A percentile compares a stretch with the other conserved stretches of the same genome.
These are phyloP conservation scores for Mycogone perniciosa DNA, from an alignment of 2,329 filamentous ascomycete species.

Conservation along the genomic window DNA sequence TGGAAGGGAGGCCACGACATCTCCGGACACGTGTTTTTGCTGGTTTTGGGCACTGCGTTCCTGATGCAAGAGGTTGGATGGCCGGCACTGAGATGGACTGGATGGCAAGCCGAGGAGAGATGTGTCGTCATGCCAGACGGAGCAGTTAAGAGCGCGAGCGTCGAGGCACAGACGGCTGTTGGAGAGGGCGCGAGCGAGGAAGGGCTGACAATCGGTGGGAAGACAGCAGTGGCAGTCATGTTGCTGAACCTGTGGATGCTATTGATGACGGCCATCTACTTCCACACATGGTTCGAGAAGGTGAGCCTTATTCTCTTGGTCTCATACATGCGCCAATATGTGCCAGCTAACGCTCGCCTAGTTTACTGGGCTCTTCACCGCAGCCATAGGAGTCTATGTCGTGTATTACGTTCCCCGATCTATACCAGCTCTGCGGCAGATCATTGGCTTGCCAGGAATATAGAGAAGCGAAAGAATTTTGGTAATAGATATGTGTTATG, in stretches of 20 bases:
- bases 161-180: slow-evolving; percentile 33
- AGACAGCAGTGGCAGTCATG: slow-evolving; percentile 58
- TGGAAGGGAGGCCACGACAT: slow-evolving; percentile 97
- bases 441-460: slow-evolving; percentile 47
- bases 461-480: slow-evolving; percentile 19
- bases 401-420: slow-evolving; percentile 49
- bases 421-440: slow-evolving; percentile 37
- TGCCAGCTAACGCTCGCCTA: slow-evolving; percentile 25
- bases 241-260: slow-evolving; percentile 88
- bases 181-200: slow-evolving; percentile 20
- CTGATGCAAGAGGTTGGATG: slow-evolving; percentile 72
- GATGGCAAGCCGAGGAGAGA: slow-evolving; percentile 51
- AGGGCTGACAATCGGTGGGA: slow-evolving; percentile 40
- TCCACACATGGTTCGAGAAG: slow-evolving; percentile 99
- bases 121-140: slow-evolving; percentile 61
- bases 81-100: slow-evolving; percentile 41
- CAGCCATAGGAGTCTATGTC: slow-evolving; percentile 39
- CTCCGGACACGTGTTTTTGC: slow-evolving; percentile 87
- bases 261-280: slow-evolving; percentile 96
- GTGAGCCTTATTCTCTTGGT: slow-evolving; percentile 36
- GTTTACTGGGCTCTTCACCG: slow-evolving; percentile 49
- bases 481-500: background rate
- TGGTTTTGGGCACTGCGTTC: slow-evolving; percentile 78
- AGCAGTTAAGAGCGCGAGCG: slow-evolving; percentile 52
- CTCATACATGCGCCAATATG: background rate